Evolutionary conservation across 441 rosid genomes (phyloP), one percentile per base, ranked within the genome.

Genomic region (Adansonia gregorii): DNA sequence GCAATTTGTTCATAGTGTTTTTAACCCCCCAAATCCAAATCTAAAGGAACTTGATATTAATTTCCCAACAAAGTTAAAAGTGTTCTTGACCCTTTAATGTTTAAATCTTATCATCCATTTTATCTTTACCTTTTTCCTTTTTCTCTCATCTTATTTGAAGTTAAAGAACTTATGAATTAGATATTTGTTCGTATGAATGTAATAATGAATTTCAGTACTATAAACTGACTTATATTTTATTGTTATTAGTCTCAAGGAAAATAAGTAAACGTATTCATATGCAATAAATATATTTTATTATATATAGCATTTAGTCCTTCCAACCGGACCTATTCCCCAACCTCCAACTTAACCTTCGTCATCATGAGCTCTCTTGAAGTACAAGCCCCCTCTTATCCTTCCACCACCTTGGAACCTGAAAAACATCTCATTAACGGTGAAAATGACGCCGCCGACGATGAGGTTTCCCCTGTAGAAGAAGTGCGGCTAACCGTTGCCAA

Each of bases 401-500:
- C 85, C 80, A 14, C 77, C 80, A 3, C 79, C 64, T 82, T 31
- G 19, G 72, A 83, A 61, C 83, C 74, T 0, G 88, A 85, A 71
- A 79, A 81, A 41, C 73, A 76, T 78, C 15, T 17, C 24, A 4
- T 43, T 73, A 3, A 66, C 8, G 46, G n/a, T 15, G 2, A 52
- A n/a, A 80, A 58, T 0, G 6, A n/a, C 6, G 48, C 15, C 9
- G 59, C 73, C 11, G 92, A 1, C 2, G 51, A 65, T 1, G 70
- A 65, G 24, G 14, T 78, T 24, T 93, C 94, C 0, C 98, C 96
- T 2, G 78, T 93, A 9, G 98, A 93, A 82, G 85, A 93, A 80
- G 98, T 93, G 76, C 85, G 95, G 51, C 81, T 92, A 63, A 90
- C 97, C n/a, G 98, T 93, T 7, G 61, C 85, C 52, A 93, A 89